Evolutionary conservation across 2,329 filamentous ascomycete genomes (phyloP).

Genomic region (Fusarium setosum): DNA sequence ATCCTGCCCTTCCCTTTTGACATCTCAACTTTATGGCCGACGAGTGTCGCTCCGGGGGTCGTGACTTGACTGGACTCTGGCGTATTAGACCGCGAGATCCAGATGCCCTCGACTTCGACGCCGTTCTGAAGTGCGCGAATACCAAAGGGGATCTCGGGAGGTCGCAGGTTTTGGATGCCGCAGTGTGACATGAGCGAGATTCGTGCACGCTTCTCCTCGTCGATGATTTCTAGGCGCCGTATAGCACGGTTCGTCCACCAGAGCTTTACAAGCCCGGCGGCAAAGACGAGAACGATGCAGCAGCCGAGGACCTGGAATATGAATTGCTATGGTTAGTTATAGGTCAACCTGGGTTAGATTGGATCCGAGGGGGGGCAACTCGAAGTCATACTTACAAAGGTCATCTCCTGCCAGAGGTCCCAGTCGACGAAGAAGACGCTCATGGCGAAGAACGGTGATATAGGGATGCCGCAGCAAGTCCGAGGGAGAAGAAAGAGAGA

Average conservation of each 20-base stretch:
- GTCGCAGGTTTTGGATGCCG: constrained; percentile 54
- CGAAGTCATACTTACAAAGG: constrained; percentile 73
- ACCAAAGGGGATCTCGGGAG: constrained; percentile 82
- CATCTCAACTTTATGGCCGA: constrained; percentile 19
- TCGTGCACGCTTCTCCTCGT: constrained; percentile 72
- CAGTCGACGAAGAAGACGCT: constrained; percentile 73
- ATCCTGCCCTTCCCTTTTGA: constrained; percentile 38
- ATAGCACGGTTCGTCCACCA: constrained; percentile 68
- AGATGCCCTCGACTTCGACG: constrained; percentile 86
- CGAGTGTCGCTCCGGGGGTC: constrained; percentile 40
- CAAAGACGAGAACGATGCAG: constrained; percentile 77
- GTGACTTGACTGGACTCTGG: constrained; percentile 45
- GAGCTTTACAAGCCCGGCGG: constrained; percentile 75
- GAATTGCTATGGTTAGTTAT: constrained; percentile 2
- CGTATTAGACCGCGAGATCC: constrained; percentile 69
- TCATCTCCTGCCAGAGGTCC: constrained; percentile 90
- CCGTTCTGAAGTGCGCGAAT: constrained; percentile 87
- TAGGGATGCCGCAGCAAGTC: neutral
- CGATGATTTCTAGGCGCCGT: constrained; percentile 70
- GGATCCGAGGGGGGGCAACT: too few relatives aligned
- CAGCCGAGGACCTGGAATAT: constrained; percentile 73
- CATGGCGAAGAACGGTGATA: constrained; percentile 38
- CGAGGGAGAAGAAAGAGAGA: neutral
- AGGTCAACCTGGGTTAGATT: too few relatives aligned
- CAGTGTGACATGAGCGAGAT: constrained; percentile 65